phyloP scores from a whole-genome alignment of 306 rosid species.

The Glycine tomentella region DNA sequence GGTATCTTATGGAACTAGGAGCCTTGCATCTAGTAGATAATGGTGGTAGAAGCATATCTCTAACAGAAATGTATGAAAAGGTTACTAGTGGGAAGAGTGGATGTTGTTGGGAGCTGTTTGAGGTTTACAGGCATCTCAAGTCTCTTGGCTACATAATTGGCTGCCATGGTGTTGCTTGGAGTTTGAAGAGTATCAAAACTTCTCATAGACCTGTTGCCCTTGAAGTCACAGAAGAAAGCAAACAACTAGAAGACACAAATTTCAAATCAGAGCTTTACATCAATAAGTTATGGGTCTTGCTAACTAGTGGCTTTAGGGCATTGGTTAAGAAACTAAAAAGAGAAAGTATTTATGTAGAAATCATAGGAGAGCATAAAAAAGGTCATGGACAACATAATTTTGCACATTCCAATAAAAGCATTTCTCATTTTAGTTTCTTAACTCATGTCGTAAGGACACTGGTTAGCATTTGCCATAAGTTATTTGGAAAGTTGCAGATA shows the following conservation, averaged over 20 bases:
- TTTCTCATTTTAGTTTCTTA: too few relatives aligned
- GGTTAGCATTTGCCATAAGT: not conserved
- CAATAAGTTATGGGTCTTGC: not conserved
- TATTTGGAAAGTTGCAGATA: slow-evolving; percentile 61
- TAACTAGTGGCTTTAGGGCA: too few relatives aligned
- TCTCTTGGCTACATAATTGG: slow-evolving; percentile 79
- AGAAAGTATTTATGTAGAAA: too few relatives aligned
- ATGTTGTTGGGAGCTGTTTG: slow-evolving; percentile 80
- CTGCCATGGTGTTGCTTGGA: slow-evolving; percentile 71
- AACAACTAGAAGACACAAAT: slow-evolving; percentile 42
- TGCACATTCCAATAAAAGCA: too few relatives aligned
- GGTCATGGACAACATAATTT: too few relatives aligned
- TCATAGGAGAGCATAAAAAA: too few relatives aligned
- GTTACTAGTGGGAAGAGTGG: slow-evolving; percentile 51
- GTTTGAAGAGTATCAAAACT: slow-evolving; percentile 57
- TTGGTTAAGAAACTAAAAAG: too few relatives aligned
- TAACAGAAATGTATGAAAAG: slow-evolving; percentile 67
- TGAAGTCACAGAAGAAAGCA: slow-evolving; percentile 49
- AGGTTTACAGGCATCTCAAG: slow-evolving; percentile 82
- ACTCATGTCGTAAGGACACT: too few relatives aligned
- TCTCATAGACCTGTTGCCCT: slow-evolving; percentile 33
- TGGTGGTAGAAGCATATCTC: slow-evolving; percentile 50
- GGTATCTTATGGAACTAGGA: slow-evolving; percentile 84
- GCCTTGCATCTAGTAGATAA: slow-evolving; percentile 62
- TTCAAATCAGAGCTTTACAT: slow-evolving; percentile 48